A percentile compares a stretch with the other conserved stretches of the same genome.
Conservation (phyloP, 108 stramenopile species). For the Skeletonema grethae region DNA sequence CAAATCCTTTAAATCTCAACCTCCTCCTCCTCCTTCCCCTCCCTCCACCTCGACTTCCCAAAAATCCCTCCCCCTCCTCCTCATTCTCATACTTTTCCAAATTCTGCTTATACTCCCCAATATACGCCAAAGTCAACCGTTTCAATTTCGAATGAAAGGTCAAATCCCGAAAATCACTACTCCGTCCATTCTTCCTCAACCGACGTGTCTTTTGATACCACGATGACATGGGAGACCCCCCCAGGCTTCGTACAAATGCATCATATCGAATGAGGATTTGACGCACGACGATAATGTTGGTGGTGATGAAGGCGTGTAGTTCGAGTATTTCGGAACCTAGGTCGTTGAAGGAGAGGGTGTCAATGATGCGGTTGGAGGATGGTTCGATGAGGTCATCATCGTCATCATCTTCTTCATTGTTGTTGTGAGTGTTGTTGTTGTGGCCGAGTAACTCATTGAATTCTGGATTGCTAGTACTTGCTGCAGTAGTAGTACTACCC, state of each 20-base stretch:
- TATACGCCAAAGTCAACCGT: conserved; percentile 29
- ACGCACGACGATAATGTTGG: conserved; percentile 60
- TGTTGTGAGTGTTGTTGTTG: not conserved
- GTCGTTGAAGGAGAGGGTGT: conserved; percentile 20
- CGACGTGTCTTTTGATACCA: conserved; percentile 56
- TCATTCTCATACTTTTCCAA: conserved; percentile 8
- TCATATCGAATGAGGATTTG: conserved; percentile 78
- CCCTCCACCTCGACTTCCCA: conserved; percentile 4
- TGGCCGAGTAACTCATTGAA: not conserved
- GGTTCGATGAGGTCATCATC: not conserved
- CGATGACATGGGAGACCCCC: conserved; percentile 62
- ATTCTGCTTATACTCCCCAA: conserved; percentile 17
- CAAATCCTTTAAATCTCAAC: conserved; percentile 17
- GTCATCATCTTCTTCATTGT: not conserved
- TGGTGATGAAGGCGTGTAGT: conserved; percentile 63
- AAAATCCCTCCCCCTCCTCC: not conserved
- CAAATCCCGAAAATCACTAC: conserved; percentile 26
- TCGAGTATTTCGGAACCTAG: conserved; percentile 61
- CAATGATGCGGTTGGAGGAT: not conserved
- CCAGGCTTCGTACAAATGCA: conserved; percentile 58
- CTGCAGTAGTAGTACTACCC: too few relatives aligned
- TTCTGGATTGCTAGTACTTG: not conserved
- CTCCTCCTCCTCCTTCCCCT: not conserved
- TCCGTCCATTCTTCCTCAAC: conserved; percentile 20
- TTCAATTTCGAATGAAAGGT: conserved; percentile 26